A percentile compares a stretch with the other conserved stretches of the same genome.
Conservation (phyloP, 305 asterid genomes). For the Caryopteris hybrid region DNA sequence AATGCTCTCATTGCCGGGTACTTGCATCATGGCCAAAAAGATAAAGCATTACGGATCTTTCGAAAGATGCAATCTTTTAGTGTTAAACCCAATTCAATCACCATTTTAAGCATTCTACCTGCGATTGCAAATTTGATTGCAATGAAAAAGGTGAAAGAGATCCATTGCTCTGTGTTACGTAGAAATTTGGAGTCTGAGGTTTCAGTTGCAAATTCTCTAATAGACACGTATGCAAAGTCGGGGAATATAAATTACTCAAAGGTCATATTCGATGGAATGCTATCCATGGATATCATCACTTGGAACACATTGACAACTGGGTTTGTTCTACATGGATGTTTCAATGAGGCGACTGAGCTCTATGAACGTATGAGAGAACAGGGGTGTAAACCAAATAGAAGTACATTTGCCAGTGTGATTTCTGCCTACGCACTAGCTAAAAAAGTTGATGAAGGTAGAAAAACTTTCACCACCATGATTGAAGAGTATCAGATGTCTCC, state of each 20-base stretch:
- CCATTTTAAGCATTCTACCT: slow-evolving; percentile 73
- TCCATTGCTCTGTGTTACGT: slow-evolving; percentile 54
- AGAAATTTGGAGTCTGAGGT: slow-evolving; percentile 47
- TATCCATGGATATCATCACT: slow-evolving; percentile 55
- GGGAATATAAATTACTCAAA: slow-evolving; percentile 52
- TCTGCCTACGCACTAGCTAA: slow-evolving; percentile 66
- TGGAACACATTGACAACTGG: slow-evolving; percentile 76
- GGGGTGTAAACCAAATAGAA: slow-evolving; percentile 51
- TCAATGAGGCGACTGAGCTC: slow-evolving; percentile 46
- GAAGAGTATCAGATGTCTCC: slow-evolving; percentile 49
- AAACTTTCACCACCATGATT: slow-evolving; percentile 37
- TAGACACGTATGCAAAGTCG: slow-evolving; percentile 68
- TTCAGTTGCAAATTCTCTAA: slow-evolving; percentile 56
- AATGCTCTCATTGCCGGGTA: slow-evolving; percentile 74
- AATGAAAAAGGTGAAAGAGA: slow-evolving; percentile 67
- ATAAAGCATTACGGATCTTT: slow-evolving; percentile 56
- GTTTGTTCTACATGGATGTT: slow-evolving; percentile 57
- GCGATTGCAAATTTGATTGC: slow-evolving; percentile 65
- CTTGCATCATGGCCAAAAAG: slow-evolving; percentile 50
- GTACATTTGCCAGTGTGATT: slow-evolving; percentile 62
- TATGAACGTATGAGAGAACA: slow-evolving; percentile 49
- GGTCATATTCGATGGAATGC: slow-evolving; percentile 49
- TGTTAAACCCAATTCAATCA: slow-evolving; percentile 61
- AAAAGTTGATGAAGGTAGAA: slow-evolving; percentile 55
- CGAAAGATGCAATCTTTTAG: slow-evolving; percentile 59